Percentiles rank a stretch among this genome's conserved stretches.
Conservation (phyloP, 2,329 filamentous ascomycete genomes). For the Trichophyton schoenleinii region DNA sequence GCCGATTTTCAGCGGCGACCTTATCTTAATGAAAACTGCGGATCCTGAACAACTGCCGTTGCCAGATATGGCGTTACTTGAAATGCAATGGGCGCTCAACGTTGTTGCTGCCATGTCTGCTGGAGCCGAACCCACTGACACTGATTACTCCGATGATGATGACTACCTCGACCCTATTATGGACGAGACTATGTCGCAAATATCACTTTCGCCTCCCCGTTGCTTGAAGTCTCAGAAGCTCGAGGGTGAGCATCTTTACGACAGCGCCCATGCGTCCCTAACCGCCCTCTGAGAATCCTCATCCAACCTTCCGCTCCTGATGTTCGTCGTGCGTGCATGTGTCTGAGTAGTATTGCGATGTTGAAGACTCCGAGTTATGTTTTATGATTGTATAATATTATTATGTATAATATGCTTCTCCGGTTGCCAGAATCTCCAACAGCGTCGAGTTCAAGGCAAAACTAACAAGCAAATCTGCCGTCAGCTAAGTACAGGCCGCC, state of each 20-base stretch:
- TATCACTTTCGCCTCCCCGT: background rate
- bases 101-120: background rate
- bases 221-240: background rate
- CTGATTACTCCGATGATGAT: background rate
- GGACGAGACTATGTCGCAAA: background rate
- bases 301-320: background rate
- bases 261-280: background rate
- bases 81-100: slow-evolving; percentile 4
- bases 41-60: background rate
- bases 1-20: background rate
- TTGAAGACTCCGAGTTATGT: background rate
- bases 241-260: background rate
- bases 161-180: no score
- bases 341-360: background rate
- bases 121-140: background rate
- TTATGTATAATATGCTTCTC: background rate
- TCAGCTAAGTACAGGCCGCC: background rate
- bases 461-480: background rate
- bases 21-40: slow-evolving; percentile 1
- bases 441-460: background rate
- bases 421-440: background rate
- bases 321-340: background rate
- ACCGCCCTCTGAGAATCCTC: background rate
- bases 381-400: background rate
- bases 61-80: background rate